Evolutionary conservation across 202 grass and related monocot species (phyloP).

Genomic region (Tripidium arundinaceum): DNA sequence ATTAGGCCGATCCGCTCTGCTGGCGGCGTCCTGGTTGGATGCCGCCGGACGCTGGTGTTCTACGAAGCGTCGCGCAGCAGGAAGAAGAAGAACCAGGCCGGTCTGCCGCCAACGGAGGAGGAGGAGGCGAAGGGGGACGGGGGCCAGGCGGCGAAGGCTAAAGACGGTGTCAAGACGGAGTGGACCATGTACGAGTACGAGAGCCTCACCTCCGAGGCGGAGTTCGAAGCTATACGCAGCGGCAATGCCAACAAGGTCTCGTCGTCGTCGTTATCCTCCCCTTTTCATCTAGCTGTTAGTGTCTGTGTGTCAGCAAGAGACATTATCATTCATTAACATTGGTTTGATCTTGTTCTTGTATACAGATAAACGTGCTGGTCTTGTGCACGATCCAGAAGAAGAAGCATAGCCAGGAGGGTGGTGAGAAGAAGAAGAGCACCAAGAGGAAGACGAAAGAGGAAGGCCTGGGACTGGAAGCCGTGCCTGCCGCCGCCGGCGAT

Average conservation of each 20-base stretch:
- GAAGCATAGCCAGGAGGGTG: not conserved
- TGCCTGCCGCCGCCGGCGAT: not conserved
- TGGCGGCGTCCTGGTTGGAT: not conserved
- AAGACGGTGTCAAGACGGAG: not conserved
- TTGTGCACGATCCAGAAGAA: constrained; percentile 20
- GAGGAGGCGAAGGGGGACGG: too few relatives aligned
- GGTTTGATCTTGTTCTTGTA: not conserved
- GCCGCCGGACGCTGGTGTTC: constrained; percentile 24
- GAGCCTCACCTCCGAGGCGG: not conserved
- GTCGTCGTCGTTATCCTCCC: not conserved
- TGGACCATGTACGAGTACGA: constrained; percentile 46
- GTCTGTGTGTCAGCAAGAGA: not conserved
- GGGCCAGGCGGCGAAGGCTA: not conserved
- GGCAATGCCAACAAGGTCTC: not conserved
- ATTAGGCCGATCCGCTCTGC: not conserved
- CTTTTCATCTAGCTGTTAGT: not conserved
- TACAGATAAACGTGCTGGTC: not conserved
- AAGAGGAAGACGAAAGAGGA: not conserved
- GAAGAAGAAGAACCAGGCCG: not conserved
- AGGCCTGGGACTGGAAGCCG: not conserved
- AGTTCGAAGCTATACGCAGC: not conserved
- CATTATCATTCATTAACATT: not conserved
- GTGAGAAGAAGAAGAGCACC: not conserved
- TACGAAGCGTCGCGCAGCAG: constrained; percentile 1
- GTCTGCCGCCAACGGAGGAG: not conserved